Evolutionary conservation across 176 grass and related monocot species (phyloP).

Genomic region (Alopecurus myosuroides): DNA sequence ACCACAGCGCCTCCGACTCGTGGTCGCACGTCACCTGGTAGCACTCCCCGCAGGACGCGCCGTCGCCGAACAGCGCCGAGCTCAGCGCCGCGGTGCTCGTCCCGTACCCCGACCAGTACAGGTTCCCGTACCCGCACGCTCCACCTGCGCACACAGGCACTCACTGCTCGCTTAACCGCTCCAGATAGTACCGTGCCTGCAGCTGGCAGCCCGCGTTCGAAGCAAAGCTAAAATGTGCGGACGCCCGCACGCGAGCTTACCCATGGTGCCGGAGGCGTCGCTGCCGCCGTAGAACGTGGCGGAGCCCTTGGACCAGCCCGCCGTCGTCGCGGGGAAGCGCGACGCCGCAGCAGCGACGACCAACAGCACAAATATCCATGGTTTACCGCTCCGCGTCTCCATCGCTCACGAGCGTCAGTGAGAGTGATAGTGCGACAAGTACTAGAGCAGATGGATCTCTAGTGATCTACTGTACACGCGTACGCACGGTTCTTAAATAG

Average conservation of each 20-base stretch:
- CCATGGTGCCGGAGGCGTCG: constrained; percentile 84
- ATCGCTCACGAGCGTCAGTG: background rate
- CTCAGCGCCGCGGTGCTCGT: constrained; percentile 85
- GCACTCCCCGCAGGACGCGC: constrained; percentile 55
- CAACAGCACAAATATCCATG: background rate
- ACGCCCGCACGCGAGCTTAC: constrained; percentile 6
- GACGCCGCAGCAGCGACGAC: background rate
- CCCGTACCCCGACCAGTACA: constrained; percentile 63
- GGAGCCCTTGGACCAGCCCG: constrained; percentile 27
- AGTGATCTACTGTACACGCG: background rate
- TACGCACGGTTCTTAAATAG: constrained; percentile 35
- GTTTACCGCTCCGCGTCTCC: background rate
- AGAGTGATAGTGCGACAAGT: background rate
- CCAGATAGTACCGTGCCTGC: background rate
- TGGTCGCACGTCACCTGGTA: constrained; percentile 44
- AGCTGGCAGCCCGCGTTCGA: background rate
- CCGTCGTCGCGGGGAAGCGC: background rate
- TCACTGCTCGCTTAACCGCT: background rate
- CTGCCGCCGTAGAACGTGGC: constrained; percentile 80
- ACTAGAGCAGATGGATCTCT: background rate
- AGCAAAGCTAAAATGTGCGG: background rate
- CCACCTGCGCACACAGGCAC: constrained; percentile 18
- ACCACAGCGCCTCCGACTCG: background rate
- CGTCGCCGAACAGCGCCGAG: constrained; percentile 66
- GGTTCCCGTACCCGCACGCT: constrained; percentile 63